phyloP scores from a whole-genome alignment of 2,329 filamentous ascomycete genomes.

The Fusarium denticulatum region DNA sequence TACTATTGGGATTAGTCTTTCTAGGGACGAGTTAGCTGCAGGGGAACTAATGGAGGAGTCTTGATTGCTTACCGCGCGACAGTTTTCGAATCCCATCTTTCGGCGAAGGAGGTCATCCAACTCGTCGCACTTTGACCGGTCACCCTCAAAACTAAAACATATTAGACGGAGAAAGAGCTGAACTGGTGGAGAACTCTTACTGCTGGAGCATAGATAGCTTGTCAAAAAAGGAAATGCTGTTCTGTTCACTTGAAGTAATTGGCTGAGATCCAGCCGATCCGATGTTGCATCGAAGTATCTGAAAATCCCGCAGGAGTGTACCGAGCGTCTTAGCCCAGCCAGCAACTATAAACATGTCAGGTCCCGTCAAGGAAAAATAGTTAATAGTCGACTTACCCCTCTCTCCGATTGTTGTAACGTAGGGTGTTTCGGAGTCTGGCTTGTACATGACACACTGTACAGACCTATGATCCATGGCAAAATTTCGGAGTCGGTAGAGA shows the following conservation, averaged over 20 bases:
- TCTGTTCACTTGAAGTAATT: background rate
- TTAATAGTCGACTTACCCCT: background rate
- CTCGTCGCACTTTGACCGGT: background rate
- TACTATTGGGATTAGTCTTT: background rate
- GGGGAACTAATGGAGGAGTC: rapidly evolving
- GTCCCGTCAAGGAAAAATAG: rapidly evolving
- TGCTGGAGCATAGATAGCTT: background rate
- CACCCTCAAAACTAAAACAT: background rate
- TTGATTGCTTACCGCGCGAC: background rate
- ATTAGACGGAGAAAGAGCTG: background rate
- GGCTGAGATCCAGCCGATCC: background rate
- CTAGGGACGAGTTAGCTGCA: background rate
- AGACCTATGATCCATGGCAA: background rate
- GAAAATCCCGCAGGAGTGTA: background rate
- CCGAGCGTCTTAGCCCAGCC: background rate
- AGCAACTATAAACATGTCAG: background rate
- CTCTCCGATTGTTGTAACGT: background rate
- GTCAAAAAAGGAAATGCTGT: background rate
- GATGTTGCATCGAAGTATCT: background rate
- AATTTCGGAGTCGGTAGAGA: background rate
- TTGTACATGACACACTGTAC: background rate
- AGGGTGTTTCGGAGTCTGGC: background rate
- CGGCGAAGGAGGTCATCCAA: background rate
- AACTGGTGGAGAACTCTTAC: background rate
- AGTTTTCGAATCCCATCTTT: background rate